Evolutionary conservation across 2,329 filamentous ascomycete genomes (phyloP).

Genomic region (Talaromyces funiculosus): DNA sequence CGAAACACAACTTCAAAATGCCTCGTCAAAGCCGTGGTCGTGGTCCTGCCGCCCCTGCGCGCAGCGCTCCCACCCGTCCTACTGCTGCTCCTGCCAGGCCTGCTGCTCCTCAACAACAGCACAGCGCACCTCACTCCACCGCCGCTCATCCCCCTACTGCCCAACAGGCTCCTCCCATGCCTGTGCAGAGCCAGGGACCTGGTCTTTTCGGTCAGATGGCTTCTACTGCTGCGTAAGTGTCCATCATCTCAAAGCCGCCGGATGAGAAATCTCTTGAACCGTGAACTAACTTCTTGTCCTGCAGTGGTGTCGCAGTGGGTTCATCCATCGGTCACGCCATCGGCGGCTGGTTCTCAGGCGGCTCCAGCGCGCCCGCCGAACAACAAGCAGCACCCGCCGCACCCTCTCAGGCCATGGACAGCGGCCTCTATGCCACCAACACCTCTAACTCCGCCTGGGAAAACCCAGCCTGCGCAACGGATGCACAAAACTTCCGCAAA

Average conservation of each 20-base stretch:
- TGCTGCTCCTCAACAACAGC: slow-evolving; percentile 49
- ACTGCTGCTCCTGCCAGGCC: slow-evolving; percentile 55
- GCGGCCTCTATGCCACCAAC: slow-evolving; percentile 39
- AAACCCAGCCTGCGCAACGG: slow-evolving; percentile 66
- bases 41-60: slow-evolving; percentile 46
- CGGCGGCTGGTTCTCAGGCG: slow-evolving; percentile 78
- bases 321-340: slow-evolving; percentile 94
- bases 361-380: slow-evolving; percentile 53
- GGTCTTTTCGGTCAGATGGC: slow-evolving; percentile 97
- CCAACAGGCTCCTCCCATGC: slow-evolving; percentile 43
- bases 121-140: slow-evolving; percentile 65
- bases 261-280: not conserved
- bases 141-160: slow-evolving; percentile 45
- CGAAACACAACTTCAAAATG: slow-evolving; percentile 48
- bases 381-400: slow-evolving; percentile 43
- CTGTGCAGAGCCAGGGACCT: slow-evolving; percentile 51
- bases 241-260: not conserved
- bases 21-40: slow-evolving; percentile 66
- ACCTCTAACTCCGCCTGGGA: slow-evolving; percentile 32
- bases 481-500: slow-evolving; percentile 80
- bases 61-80: slow-evolving; percentile 60
- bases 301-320: slow-evolving; percentile 90
- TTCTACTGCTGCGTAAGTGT: slow-evolving; percentile 93
- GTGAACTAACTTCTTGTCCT: not conserved
- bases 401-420: slow-evolving; percentile 49